Base-by-base conservation (phyloP, 768 basidiomycete genomes). In the Podaxis mareebaensis region DNA sequence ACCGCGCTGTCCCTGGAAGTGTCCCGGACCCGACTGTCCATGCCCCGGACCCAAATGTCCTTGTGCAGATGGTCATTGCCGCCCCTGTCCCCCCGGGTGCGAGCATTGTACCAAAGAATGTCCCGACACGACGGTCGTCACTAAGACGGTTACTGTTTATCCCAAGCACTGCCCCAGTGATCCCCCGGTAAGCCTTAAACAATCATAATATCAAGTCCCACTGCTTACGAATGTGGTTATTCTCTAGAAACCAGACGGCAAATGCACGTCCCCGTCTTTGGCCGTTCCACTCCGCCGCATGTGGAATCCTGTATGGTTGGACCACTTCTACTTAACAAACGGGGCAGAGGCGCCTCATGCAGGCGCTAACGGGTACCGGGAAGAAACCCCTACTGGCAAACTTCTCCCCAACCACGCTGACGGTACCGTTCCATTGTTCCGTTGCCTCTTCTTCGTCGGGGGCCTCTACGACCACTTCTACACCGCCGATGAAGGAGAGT, bases 271-370 rank as follows among this genome's bases (percentile, higher is more conserved):
- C 17, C 7, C 44, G 3, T 8, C 17, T 3, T 7, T 15, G 11
- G 15, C 64, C 12, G 20, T 54, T 3, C 38, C 36, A 22, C 49
- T 62, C 22, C 54, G 42, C 20, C 61, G 61, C 20, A 28, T 54
- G 44, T 62, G 39, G 40, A 62, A 30, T 20, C 39, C 15, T 7
- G 26, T 7, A 12, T 44, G 15, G 26, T 6, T 15, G 24, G 61
- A 63, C 42, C 65, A 66, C 56, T 66, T 63, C 38, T 66, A 66
- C 61, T 53, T 55, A 4, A 63, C 62, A 44, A 53, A 53, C 33
- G 53, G 30, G 26, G 4, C 10, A 11, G n/a, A 30, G 26, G 17
- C 15, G 30, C 17, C 5, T 4, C 11, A 22, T 38, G 1, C 24
- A 2, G 8, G 28, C 6, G 15, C 8, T n/a, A 26, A n/a, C 4